Evolutionary conservation across 805 yeast species (phyloP).

Genomic region (Maudiozyma bulderi): DNA sequence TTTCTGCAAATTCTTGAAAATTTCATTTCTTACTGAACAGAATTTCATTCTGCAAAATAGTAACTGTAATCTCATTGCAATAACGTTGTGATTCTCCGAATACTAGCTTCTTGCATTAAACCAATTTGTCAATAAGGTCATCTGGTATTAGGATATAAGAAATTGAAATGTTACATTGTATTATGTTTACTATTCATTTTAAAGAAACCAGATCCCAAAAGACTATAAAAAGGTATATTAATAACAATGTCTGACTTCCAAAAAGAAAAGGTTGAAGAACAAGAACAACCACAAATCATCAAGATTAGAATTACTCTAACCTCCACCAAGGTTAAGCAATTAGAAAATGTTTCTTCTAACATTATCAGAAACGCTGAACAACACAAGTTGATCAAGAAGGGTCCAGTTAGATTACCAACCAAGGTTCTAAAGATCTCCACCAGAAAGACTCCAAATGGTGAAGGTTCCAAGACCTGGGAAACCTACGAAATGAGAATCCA

Average conservation of each 20-base stretch:
- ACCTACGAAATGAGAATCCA: slow-evolving; percentile 99
- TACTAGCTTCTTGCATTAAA: no score
- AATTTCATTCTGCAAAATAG: no score
- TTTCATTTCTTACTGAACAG: no score
- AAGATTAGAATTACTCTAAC: slow-evolving; percentile 98
- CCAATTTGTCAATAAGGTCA: no score
- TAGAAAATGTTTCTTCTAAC: slow-evolving; percentile 91
- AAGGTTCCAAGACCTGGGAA: slow-evolving; percentile 99
- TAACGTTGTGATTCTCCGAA: no score
- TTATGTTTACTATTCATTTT: neutral
- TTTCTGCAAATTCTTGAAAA: no score
- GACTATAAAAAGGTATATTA: slow-evolving; percentile 34
- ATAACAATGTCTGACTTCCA: slow-evolving; percentile 65
- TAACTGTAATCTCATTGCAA: no score
- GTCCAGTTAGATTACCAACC: slow-evolving; percentile 99
- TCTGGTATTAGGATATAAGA: neutral
- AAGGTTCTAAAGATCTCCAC: slow-evolving; percentile 95
- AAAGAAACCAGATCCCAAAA: neutral
- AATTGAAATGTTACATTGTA: neutral
- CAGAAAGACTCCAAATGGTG: slow-evolving; percentile 99
- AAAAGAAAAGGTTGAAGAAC: slow-evolving; percentile 80
- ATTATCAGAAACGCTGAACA: slow-evolving; percentile 80
- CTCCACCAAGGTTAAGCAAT: slow-evolving; percentile 96
- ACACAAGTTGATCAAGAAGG: slow-evolving; percentile 83
- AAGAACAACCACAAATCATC: slow-evolving; percentile 73